Base-by-base conservation (phyloP, 805 yeast species). In the Zygosaccharomyces bisporus region DNA sequence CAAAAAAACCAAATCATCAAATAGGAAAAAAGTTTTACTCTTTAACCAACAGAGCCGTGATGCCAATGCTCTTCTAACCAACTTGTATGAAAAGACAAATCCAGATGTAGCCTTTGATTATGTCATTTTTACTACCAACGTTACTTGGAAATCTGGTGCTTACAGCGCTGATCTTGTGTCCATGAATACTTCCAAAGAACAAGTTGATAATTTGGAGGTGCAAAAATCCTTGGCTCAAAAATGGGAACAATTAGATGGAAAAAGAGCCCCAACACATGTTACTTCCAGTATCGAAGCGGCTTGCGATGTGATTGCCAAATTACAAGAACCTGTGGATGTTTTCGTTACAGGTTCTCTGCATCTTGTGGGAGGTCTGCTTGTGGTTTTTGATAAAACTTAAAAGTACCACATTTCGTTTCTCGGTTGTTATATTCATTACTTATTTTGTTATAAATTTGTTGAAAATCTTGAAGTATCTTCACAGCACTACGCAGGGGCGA, bases 1-100 rank as follows among this genome's bases (percentile, higher is more conserved):
- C 29, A 54, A 61, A 4, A 57, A 47, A 16, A 51, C 47, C 2
- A 41, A 34, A 2, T 33, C 44, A 3, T 48, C 61, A 6, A 27
- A 20, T 13, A 53, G 56, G 1, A 55, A 59, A n/a, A 67, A 54
- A 49, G 77, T 88, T 6, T 71, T 93, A 16, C 64, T 93, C 5
- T 93, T 95, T 71, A 93, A 93, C 63, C 99, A 93, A 65, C 99
- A 93, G 64, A 86, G 90, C 13, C 76, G 99, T 57, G 96, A 90
- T 51, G 89, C 90, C 4, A 73, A 72, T 17, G 77, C 76, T 3
- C 72, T 91, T 30, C 74, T 88, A 14, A 68, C 69, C 14, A 70
- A 72, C 43, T 69, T 93, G 19, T 69, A 75, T 57, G 58, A 71
- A 2, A 67, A 68, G 2, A 66, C 77, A 12, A 60, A 64, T 1